A percentile compares a stretch with the other conserved stretches of the same genome.
Evolutionary conservation across 176 grass and related monocot species (phyloP).

Genomic region (Neostapfia colusana): DNA sequence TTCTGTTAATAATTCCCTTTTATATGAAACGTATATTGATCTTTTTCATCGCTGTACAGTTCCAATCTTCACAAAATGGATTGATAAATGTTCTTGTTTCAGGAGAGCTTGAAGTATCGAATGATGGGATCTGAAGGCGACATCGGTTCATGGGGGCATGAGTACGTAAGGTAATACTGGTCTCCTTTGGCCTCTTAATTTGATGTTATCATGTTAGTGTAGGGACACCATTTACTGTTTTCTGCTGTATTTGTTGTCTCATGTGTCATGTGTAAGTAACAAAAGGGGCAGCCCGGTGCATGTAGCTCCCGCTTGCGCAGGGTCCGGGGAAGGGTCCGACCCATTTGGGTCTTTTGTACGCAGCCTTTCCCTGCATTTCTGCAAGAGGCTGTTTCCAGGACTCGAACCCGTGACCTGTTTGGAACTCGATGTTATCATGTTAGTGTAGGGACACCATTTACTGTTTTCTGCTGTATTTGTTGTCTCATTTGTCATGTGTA

Average conservation of each 20-base stretch:
- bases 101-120: constrained; percentile 79
- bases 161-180: constrained; percentile 65
- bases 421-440: no score
- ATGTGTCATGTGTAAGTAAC: no score
- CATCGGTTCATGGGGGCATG: constrained; percentile 81
- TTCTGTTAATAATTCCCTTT: neutral
- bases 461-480: neutral
- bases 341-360: no score
- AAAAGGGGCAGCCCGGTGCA: no score
- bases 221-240: neutral
- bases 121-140: constrained; percentile 69
- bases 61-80: neutral
- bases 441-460: neutral
- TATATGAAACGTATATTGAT: neutral
- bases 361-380: no score
- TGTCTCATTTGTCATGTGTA: neutral
- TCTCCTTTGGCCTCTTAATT: neutral
- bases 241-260: neutral
- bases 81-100: constrained; percentile 18
- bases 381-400: no score
- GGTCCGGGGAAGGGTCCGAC: no score
- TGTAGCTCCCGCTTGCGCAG: no score
- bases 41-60: neutral
- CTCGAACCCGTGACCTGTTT: no score
- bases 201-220: neutral